Base-by-base conservation (phyloP, 352 stramenopile species). In the Aphanomyces invadans region DNA sequence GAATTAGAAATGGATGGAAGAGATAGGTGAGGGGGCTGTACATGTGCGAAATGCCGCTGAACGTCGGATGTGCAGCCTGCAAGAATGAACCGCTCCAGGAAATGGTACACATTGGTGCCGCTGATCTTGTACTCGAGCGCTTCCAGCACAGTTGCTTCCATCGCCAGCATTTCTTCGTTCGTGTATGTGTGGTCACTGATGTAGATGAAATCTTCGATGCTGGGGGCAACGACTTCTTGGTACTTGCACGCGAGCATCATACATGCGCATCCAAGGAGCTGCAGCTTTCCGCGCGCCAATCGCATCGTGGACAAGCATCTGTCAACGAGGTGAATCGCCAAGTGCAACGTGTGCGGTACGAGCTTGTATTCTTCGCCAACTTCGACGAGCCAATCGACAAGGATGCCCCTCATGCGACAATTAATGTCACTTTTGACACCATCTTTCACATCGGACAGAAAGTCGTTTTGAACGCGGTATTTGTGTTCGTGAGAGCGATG, bases 361-460 rank as follows among this genome's bases (percentile, higher is more conserved):
- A 95, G 74, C 55, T 92, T 80, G 66, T 92, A 95, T 71, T 95
- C 83, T 72, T 92, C 81, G 36, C 79, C 77, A 36, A 95, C 86
- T 68, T 95, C 86, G 21, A 99, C 92, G 5, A 99, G 87, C 97
- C 97, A 99, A 77, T 99, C 97, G 28, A 99, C 89, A 48, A 99
- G 85, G 69, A 99, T 99, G 15, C 95, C 96, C 62, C 97, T 84
- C 97, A 99, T 99, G 65, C 97, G 97, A 70, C 98, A 92, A 74
- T 99, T 99, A 72, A 99, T 98, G 73, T 99, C 95, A 52, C 86
- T 75, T 76, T 99, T 97, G 26, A 87, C 73, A 1, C 69, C 75
- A 62, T 81, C 79, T 76, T 99, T 97, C n/a, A 86, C 73, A 1
- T 71, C 75, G 55, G 79, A 77, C 23, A 91, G 85, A 70, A 89